phyloP scores from a whole-genome alignment of 2,329 filamentous ascomycete genomes.

The Hymenoscyphus scutula region DNA sequence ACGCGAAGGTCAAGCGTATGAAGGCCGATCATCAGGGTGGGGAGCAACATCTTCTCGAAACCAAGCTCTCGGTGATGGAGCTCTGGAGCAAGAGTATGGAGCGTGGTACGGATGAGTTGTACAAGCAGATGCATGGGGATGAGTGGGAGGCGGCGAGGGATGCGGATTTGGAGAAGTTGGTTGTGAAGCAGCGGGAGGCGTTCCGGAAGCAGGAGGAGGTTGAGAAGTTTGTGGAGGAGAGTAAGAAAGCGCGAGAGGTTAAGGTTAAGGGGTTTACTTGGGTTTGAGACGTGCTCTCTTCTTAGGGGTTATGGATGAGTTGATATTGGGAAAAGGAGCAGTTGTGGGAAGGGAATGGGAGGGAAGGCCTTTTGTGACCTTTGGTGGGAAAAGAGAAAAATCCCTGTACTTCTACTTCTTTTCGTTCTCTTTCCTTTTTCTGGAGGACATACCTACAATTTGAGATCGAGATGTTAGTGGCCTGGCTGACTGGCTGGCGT shows the following conservation, averaged over 20 bases:
- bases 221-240: conserved; percentile 18
- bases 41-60: conserved; percentile 19
- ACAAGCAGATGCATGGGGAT: conserved; percentile 31
- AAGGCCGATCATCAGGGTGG: conserved; percentile 23
- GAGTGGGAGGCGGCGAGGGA: conserved; percentile 29
- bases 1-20: conserved; percentile 26
- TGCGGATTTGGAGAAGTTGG: conserved; percentile 18
- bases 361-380: too few relatives aligned
- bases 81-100: conserved; percentile 28
- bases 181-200: conserved; percentile 20
- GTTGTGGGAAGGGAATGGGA: background rate
- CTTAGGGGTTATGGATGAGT: background rate
- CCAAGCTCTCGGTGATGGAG: conserved; percentile 24
- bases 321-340: background rate
- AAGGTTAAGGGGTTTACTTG: conserved; percentile 27
- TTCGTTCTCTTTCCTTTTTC: too few relatives aligned
- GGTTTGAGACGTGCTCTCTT: conserved; percentile 16
- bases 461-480: too few relatives aligned
- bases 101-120: conserved; percentile 31
- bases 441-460: too few relatives aligned
- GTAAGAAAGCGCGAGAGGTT: conserved; percentile 21
- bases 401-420: too few relatives aligned
- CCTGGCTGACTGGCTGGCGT: too few relatives aligned
- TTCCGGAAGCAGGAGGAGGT: conserved; percentile 18
- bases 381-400: too few relatives aligned